These are phyloP conservation scores for Aphelidium insulamus DNA, from an alignment of 371 early-diverging fungal species.

Conservation along the genomic window DNA sequence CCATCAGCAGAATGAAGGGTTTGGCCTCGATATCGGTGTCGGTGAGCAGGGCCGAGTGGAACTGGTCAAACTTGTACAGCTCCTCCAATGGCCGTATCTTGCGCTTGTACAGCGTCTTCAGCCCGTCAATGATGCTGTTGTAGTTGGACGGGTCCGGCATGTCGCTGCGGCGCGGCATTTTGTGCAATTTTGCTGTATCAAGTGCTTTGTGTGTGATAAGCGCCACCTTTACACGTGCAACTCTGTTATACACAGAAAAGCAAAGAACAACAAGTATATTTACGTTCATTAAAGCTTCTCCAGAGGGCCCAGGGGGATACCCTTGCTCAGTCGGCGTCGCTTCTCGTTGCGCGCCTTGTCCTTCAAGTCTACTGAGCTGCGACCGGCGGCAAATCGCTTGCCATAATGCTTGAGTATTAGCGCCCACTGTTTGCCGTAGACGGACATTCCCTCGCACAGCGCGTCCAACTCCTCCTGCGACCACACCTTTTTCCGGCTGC, in stretches of 20 bases:
- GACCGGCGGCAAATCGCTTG: background rate
- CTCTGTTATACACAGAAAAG: no score
- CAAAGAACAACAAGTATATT: no score
- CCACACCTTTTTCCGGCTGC: no score
- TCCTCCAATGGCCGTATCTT: constrained; percentile 50
- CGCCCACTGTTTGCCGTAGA: background rate
- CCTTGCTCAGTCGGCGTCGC: background rate
- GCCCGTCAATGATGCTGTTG: constrained; percentile 32
- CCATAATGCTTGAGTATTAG: constrained; percentile 1
- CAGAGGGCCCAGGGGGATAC: constrained; percentile 2
- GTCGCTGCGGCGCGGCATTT: no score
- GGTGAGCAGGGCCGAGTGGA: constrained; percentile 49
- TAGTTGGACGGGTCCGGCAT: no score
- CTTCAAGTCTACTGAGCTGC: constrained; percentile 1
- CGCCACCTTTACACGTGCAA: no score
- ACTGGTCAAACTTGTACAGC: constrained; percentile 51
- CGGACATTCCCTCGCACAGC: constrained; percentile 1
- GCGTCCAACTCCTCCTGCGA: constrained; percentile 3
- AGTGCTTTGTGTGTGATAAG: no score
- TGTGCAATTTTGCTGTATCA: no score
- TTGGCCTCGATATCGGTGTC: constrained; percentile 60
- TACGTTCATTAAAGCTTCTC: no score
- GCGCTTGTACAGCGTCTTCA: constrained; percentile 37
- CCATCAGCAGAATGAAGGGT: constrained; percentile 58
- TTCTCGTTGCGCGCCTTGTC: constrained; percentile 3